phyloP scores from a whole-genome alignment of 371 early-diverging fungal genomes.

The Saksenaea vasiformis region DNA sequence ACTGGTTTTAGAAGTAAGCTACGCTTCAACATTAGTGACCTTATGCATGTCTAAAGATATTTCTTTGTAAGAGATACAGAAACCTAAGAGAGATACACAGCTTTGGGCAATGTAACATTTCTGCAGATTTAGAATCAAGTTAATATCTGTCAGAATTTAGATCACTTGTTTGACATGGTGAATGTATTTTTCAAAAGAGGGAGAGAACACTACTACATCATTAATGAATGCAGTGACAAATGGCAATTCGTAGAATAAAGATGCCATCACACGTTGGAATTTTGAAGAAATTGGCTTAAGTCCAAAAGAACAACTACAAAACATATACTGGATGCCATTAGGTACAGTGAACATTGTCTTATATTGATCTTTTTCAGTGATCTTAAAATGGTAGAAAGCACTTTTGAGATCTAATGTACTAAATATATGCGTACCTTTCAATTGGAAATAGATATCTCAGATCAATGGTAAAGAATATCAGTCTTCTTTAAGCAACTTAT shows the following conservation, averaged over 20 bases:
- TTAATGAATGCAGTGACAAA: constrained; percentile 14
- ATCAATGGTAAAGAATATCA: no score
- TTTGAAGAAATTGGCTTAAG: no score
- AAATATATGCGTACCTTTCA: no score
- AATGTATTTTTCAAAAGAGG: background rate
- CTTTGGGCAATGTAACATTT: constrained; percentile 23
- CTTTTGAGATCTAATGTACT: no score
- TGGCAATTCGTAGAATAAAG: background rate
- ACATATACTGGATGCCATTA: no score
- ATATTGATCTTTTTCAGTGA: no score
- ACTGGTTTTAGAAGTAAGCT: constrained; percentile 13
- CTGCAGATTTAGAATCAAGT: constrained; percentile 20
- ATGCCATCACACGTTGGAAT: background rate
- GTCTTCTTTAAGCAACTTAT: no score
- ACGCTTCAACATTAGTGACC: constrained; percentile 12
- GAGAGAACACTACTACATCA: constrained; percentile 12
- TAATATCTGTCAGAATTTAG: constrained; percentile 9
- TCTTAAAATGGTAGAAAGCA: no score
- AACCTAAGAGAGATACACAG: constrained; percentile 18
- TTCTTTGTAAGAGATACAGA: constrained; percentile 15
- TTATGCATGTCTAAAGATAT: constrained; percentile 14
- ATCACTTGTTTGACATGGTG: constrained; percentile 12
- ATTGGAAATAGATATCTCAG: no score
- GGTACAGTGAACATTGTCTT: no score
- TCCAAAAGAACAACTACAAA: no score